These are phyloP conservation scores for Amanita exitialis DNA, from an alignment of 768 basidiomycete genomes.

Conservation along the genomic window DNA sequence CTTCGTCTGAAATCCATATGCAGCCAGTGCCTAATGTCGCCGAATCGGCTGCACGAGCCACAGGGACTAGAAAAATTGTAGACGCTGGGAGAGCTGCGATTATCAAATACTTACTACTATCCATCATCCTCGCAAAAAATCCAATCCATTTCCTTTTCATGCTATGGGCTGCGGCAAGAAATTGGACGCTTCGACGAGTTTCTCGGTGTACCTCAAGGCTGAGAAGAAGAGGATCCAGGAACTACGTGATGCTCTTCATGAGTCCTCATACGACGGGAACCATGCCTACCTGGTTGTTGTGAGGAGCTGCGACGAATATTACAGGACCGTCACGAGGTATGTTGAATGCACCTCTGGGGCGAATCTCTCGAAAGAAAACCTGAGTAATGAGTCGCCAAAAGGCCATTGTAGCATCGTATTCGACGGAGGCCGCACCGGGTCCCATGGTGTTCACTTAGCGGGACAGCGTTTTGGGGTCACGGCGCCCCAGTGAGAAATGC, in stretches of 20 bases:
- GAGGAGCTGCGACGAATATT: slow-evolving; percentile 89
- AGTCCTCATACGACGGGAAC: slow-evolving; percentile 1
- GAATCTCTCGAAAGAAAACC: slow-evolving; percentile 94
- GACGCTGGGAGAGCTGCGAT: not conserved
- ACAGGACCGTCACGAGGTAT: slow-evolving; percentile 86
- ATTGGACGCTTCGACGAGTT: slow-evolving; percentile 70
- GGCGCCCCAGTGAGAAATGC: not conserved
- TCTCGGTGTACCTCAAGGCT: slow-evolving; percentile 81
- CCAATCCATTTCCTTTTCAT: slow-evolving; percentile 76
- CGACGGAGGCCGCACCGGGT: slow-evolving; percentile 14
- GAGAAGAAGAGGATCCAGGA: slow-evolving; percentile 84
- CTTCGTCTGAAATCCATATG: slow-evolving; percentile 59
- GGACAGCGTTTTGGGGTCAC: not conserved
- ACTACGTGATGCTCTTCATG: slow-evolving; percentile 33
- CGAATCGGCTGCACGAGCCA: slow-evolving; percentile 82
- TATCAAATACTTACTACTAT: slow-evolving; percentile 55
- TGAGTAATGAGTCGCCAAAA: slow-evolving; percentile 84
- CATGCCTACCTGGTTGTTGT: slow-evolving; percentile 70
- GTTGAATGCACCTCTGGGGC: slow-evolving; percentile 90
- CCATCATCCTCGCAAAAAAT: slow-evolving; percentile 72
- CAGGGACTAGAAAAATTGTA: slow-evolving; percentile 57
- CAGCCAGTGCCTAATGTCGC: slow-evolving; percentile 69
- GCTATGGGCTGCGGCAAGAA: slow-evolving; percentile 85
- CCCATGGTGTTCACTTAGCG: slow-evolving; percentile 11
- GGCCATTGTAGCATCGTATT: slow-evolving; percentile 68